Conservation (phyloP, 345 rosid genomes). For the Noccaea bulbosa region DNA sequence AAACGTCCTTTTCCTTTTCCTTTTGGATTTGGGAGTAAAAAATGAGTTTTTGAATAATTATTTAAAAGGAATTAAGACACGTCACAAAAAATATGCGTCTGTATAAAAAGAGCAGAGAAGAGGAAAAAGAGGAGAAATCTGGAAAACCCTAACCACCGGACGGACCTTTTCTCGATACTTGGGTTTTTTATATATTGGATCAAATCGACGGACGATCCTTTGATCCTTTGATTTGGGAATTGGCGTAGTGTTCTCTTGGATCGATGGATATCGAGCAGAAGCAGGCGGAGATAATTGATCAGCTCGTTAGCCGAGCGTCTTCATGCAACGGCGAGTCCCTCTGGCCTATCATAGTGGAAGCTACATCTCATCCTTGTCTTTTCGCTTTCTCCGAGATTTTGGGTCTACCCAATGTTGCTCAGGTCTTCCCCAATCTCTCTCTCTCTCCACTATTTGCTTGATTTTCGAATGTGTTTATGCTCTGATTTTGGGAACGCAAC, state of each 20-base stretch:
- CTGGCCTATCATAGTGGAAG: conserved; percentile 32
- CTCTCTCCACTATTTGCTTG: not conserved
- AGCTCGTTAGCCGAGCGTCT: conserved; percentile 48
- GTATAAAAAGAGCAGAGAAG: not conserved
- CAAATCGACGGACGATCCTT: not conserved
- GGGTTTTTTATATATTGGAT: not conserved
- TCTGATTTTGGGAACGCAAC: not conserved
- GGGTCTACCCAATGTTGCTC: conserved; percentile 41
- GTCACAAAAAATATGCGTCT: not conserved
- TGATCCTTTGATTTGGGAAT: not conserved
- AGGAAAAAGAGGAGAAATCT: not conserved
- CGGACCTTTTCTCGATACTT: not conserved
- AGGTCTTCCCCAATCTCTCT: conserved; percentile 23
- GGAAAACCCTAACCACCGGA: conserved; percentile 24
- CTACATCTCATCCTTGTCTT: conserved; percentile 44
- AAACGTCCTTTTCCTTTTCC: too few species aligned
- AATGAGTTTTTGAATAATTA: not conserved
- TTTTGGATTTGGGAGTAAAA: not conserved
- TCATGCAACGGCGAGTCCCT: conserved; percentile 31
- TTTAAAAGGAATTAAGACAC: not conserved
- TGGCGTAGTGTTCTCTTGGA: not conserved
- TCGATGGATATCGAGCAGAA: conserved; percentile 51
- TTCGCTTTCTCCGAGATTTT: conserved; percentile 48
- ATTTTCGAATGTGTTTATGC: not conserved
- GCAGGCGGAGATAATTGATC: conserved; percentile 48